These are phyloP conservation scores for Penicillium cinerascens DNA, from an alignment of 495 filamentous ascomycete species.

Conservation along the genomic window DNA sequence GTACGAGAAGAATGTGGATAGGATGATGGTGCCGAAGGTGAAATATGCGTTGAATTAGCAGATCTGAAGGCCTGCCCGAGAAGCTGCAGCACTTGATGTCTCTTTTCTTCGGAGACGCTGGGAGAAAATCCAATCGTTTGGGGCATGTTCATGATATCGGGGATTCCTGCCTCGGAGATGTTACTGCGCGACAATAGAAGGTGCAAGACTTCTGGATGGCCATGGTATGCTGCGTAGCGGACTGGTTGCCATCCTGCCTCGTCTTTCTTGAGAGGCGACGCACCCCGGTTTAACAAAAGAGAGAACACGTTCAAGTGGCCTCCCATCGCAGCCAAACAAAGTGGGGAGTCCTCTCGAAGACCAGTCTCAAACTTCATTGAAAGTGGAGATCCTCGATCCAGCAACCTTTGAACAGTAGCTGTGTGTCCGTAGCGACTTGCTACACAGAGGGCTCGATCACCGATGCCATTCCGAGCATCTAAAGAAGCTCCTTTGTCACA, in stretches of 20 bases:
- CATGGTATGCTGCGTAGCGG: constrained; percentile 40
- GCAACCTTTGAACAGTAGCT: constrained; percentile 33
- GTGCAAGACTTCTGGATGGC: constrained; percentile 33
- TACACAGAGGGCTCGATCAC: constrained; percentile 37
- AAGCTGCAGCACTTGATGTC: constrained; percentile 16
- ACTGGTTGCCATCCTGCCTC: constrained; percentile 38
- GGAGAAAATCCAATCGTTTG: constrained; percentile 26
- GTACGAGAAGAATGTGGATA: too few relatives aligned
- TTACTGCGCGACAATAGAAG: constrained; percentile 21
- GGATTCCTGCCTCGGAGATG: constrained; percentile 6
- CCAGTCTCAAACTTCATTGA: constrained; percentile 23
- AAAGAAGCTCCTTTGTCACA: constrained; percentile 37
- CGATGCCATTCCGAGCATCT: constrained; percentile 35
- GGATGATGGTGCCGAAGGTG: too few relatives aligned
- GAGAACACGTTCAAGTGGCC: constrained; percentile 38
- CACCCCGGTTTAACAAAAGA: constrained; percentile 34
- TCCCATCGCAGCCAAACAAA: constrained; percentile 41
- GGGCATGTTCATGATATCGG: constrained; percentile 14
- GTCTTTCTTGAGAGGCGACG: constrained; percentile 38
- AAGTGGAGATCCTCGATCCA: constrained; percentile 38
- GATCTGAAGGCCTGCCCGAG: constrained; percentile 8
- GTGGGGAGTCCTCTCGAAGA: constrained; percentile 37
- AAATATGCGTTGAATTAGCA: neutral
- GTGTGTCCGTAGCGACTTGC: constrained; percentile 36
- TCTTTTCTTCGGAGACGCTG: constrained; percentile 22